A percentile compares a stretch with the other conserved stretches of the same genome.
Evolutionary conservation across 495 filamentous ascomycete species (phyloP).

Genomic region (Hypoxylon subgilvum): DNA sequence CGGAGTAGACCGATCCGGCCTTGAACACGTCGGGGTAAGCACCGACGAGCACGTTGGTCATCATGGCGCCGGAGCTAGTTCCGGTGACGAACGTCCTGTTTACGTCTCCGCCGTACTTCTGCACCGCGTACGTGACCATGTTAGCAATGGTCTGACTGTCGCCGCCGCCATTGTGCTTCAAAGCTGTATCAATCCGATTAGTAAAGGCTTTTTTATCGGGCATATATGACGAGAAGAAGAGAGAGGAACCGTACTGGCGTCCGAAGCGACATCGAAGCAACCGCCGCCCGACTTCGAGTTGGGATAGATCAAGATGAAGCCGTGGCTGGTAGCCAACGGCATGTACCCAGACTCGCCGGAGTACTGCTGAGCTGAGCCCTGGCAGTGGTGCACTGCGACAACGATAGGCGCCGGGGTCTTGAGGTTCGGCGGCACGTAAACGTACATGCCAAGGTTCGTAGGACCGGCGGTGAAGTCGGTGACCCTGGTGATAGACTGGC

Average conservation of each 20-base stretch:
- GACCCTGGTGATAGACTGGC: constrained; percentile 45
- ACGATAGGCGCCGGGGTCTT: constrained; percentile 58
- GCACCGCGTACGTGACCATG: constrained; percentile 63
- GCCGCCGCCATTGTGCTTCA: constrained; percentile 62
- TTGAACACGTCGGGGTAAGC: constrained; percentile 61
- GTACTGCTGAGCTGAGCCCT: constrained; percentile 57
- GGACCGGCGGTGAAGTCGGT: constrained; percentile 53
- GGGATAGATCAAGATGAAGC: constrained; percentile 44
- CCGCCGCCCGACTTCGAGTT: constrained; percentile 45
- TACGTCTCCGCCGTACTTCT: constrained; percentile 57
- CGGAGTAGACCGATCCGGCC: constrained; percentile 57
- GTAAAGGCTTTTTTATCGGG: not conserved
- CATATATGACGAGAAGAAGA: not conserved
- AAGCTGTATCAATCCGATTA: constrained; percentile 32
- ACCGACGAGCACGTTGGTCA: constrained; percentile 59
- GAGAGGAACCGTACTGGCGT: constrained; percentile 37
- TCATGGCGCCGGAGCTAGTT: constrained; percentile 62
- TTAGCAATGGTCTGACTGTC: constrained; percentile 64
- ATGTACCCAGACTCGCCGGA: constrained; percentile 54
- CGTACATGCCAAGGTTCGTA: constrained; percentile 58
- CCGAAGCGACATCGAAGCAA: constrained; percentile 44
- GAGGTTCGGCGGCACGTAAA: constrained; percentile 61
- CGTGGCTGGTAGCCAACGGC: constrained; percentile 30
- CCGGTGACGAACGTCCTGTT: constrained; percentile 58
- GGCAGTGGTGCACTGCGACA: constrained; percentile 64